phyloP scores from a whole-genome alignment of 139 green algal genomes.

The Asterochloris sp. region DNA sequence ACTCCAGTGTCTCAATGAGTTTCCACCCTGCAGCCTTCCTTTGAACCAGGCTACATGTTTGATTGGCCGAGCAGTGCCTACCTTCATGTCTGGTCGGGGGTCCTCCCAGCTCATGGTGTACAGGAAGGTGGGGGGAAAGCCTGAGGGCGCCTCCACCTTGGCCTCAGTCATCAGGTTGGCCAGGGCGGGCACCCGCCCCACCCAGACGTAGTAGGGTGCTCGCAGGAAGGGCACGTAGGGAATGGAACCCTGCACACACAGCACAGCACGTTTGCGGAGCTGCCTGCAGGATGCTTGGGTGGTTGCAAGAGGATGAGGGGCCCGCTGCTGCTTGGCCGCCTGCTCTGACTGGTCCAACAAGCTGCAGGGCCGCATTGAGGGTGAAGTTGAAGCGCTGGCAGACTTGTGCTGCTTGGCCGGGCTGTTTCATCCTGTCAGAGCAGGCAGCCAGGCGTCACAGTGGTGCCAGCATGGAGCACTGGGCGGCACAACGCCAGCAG shows the following conservation, averaged over 20 bases:
- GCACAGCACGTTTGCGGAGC: neutral
- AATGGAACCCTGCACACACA: conserved; percentile 70
- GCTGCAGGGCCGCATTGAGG: no score
- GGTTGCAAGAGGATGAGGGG: no score
- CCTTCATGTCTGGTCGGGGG: conserved; percentile 81
- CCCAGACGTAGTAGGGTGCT: conserved; percentile 93
- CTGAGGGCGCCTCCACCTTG: conserved; percentile 72
- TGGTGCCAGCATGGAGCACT: neutral
- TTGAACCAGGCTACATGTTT: no score
- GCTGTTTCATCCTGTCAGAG: neutral
- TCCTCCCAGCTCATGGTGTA: conserved; percentile 99
- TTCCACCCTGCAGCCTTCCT: no score
- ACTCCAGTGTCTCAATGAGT: neutral
- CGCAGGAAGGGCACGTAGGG: conserved; percentile 92
- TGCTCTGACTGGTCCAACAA: no score
- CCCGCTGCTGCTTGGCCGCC: no score
- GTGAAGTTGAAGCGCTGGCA: no score
- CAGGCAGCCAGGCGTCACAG: neutral
- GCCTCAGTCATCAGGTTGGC: conserved; percentile 45
- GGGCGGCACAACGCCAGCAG: neutral
- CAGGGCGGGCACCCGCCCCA: conserved; percentile 62
- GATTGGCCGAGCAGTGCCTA: conserved; percentile 11
- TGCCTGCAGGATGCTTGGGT: no score
- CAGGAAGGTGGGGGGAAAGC: conserved; percentile 97
- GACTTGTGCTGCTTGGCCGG: no score